A percentile compares a stretch with the other conserved stretches of the same genome.
Evolutionary conservation across 495 filamentous ascomycete genomes (phyloP).

Genomic region (Oleoguttula mirabilis): DNA sequence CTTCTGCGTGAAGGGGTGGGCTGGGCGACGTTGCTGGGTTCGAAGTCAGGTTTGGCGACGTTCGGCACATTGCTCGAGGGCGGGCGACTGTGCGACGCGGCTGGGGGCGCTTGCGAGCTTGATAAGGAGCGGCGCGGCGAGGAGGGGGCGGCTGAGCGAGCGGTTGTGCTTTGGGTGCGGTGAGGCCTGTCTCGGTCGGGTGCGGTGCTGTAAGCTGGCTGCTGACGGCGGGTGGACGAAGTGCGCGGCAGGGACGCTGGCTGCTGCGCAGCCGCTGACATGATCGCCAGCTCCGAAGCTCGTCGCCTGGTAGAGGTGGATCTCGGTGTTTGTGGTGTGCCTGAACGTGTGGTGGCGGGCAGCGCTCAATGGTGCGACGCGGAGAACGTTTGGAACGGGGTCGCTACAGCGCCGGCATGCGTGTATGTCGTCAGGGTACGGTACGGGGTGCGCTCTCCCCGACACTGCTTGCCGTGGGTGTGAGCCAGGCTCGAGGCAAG

Average conservation of each 20-base stretch:
- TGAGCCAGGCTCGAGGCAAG: too few species aligned
- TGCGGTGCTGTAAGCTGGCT: slow-evolving; percentile 11
- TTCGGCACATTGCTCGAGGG: slow-evolving; percentile 39
- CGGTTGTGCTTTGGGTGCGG: slow-evolving; percentile 43
- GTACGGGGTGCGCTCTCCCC: too few species aligned
- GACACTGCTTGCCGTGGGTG: too few species aligned
- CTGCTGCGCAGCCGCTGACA: slow-evolving; percentile 37
- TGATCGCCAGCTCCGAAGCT: too few species aligned
- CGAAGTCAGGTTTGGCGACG: slow-evolving; percentile 46
- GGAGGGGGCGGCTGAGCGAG: slow-evolving; percentile 32
- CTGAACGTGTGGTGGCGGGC: too few species aligned
- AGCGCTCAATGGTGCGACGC: too few species aligned
- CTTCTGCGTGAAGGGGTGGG: slow-evolving; percentile 42
- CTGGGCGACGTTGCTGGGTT: slow-evolving; percentile 40
- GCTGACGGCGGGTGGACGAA: slow-evolving; percentile 43
- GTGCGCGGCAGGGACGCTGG: slow-evolving; percentile 39
- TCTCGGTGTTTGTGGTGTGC: too few species aligned
- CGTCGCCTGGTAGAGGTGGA: too few species aligned
- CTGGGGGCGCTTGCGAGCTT: slow-evolving; percentile 31
- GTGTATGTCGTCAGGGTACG: too few species aligned
- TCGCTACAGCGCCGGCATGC: too few species aligned
- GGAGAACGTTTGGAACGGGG: too few species aligned
- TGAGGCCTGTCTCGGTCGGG: slow-evolving; percentile 34
- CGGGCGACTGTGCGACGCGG: slow-evolving; percentile 33
- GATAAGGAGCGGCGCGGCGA: slow-evolving; percentile 36